Percentiles rank a stretch among this genome's conserved stretches.
Conservation (phyloP, 2,329 filamentous ascomycete genomes). For the Teratosphaeriaceae sp. region DNA sequence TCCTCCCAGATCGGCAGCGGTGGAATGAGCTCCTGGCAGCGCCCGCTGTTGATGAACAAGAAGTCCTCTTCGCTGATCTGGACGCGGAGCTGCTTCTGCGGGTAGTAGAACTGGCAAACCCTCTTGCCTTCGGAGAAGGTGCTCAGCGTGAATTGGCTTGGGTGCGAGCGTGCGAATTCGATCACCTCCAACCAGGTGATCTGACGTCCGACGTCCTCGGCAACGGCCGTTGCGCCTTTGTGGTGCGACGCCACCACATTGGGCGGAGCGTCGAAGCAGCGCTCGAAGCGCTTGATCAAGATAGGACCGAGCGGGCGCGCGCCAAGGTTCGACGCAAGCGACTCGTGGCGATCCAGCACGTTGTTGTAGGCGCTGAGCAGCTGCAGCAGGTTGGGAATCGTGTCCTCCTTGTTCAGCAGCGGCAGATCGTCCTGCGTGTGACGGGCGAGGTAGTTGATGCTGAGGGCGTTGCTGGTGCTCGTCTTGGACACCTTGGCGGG, state of each 20-base stretch:
- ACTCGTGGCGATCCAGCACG: slow-evolving; percentile 78
- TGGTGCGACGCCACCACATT: slow-evolving; percentile 55
- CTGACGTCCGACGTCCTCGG: slow-evolving; percentile 31
- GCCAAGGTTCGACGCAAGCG: slow-evolving; percentile 76
- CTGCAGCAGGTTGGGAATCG: slow-evolving; percentile 64
- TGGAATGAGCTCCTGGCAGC: slow-evolving; percentile 74
- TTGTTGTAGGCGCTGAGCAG: slow-evolving; percentile 77
- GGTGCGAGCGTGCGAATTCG: slow-evolving; percentile 73
- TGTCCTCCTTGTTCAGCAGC: slow-evolving; percentile 58
- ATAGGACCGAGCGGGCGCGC: slow-evolving; percentile 77
- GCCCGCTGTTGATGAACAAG: slow-evolving; percentile 73
- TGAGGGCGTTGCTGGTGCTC: slow-evolving; percentile 46
- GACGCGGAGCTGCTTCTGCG: slow-evolving; percentile 68
- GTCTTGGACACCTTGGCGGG: slow-evolving; percentile 49
- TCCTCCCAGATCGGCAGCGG: slow-evolving; percentile 78
- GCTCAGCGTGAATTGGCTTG: slow-evolving; percentile 67
- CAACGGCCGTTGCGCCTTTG: slow-evolving; percentile 34
- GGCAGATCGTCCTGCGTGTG: slow-evolving; percentile 57
- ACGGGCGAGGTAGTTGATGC: slow-evolving; percentile 62
- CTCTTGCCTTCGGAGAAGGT: slow-evolving; percentile 61
- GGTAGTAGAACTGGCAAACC: slow-evolving; percentile 67
- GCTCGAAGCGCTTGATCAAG: slow-evolving; percentile 77
- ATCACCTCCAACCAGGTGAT: slow-evolving; percentile 83
- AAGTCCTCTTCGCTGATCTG: slow-evolving; percentile 87
- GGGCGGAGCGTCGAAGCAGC: slow-evolving; percentile 76